Evolutionary conservation across 345 rosid genomes (phyloP).

Genomic region (Cardiospermum halicacabum): DNA sequence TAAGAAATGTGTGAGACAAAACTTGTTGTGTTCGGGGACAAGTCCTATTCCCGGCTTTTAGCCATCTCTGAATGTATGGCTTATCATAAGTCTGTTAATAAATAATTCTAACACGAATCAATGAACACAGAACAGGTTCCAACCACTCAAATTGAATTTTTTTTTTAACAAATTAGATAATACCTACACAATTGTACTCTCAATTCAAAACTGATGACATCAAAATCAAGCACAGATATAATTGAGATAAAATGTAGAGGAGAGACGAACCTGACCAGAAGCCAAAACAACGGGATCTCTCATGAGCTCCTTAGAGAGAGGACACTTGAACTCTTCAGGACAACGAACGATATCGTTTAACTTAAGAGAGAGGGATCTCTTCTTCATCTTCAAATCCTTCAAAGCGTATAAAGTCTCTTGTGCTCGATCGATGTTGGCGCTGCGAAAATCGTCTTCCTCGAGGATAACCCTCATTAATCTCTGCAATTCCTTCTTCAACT

Average conservation of each 20-base stretch:
- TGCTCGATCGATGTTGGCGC: constrained; percentile 62
- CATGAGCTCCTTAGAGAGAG: constrained; percentile 85
- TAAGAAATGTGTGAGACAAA: constrained; percentile 58
- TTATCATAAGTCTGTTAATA: constrained; percentile 79
- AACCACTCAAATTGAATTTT: neutral
- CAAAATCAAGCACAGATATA: no score
- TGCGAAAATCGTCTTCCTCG: constrained; percentile 56
- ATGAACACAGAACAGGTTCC: neutral
- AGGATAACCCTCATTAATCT: constrained; percentile 56
- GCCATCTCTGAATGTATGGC: constrained; percentile 76
- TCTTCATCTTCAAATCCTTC: constrained; percentile 44
- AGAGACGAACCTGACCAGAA: constrained; percentile 66
- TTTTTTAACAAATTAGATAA: neutral
- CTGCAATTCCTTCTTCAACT: constrained; percentile 66
- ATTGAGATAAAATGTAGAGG: neutral
- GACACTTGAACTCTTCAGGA: constrained; percentile 84
- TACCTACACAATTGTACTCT: no score
- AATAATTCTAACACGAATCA: neutral
- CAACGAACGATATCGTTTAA: constrained; percentile 39
- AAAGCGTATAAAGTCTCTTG: constrained; percentile 51
- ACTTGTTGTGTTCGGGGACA: constrained; percentile 90
- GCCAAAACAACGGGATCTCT: constrained; percentile 88
- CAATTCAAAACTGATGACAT: no score
- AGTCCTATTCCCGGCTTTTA: constrained; percentile 72
- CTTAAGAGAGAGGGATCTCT: constrained; percentile 49